These are phyloP conservation scores for Myriosclerotinia duriaeana DNA, from an alignment of 2,329 filamentous ascomycete species.

Conservation along the genomic window DNA sequence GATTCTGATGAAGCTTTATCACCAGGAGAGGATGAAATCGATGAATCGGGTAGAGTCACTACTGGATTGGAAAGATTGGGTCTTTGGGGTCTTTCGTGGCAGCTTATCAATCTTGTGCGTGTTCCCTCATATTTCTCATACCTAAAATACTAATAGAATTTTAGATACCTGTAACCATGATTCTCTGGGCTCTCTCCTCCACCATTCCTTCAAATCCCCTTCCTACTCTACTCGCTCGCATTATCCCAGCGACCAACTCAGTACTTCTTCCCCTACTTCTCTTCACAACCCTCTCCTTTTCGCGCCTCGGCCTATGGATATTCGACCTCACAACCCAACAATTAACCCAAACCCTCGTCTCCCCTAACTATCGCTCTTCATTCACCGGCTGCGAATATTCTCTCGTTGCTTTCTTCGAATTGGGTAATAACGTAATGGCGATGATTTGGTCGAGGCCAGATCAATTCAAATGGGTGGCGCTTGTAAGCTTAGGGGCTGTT, in stretches of 20 bases:
- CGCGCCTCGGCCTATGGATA: constrained; percentile 47
- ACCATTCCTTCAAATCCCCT: constrained; percentile 25
- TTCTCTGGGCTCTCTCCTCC: constrained; percentile 40
- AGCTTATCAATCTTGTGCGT: constrained; percentile 45
- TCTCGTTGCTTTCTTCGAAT: constrained; percentile 45
- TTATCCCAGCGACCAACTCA: constrained; percentile 37
- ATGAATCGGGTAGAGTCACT: constrained; percentile 33
- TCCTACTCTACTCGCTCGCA: constrained; percentile 27
- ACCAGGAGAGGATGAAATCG: constrained; percentile 10
- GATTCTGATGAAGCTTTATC: neutral
- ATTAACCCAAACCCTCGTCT: constrained; percentile 46
- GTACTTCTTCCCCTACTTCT: constrained; percentile 37
- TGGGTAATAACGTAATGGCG: constrained; percentile 43
- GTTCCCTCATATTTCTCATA: neutral
- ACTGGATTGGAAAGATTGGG: constrained; percentile 44
- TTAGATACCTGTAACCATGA: constrained; percentile 42
- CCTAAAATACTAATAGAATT: neutral
- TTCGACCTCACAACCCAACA: constrained; percentile 48
- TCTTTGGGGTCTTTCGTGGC: constrained; percentile 46
- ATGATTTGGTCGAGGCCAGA: constrained; percentile 43
- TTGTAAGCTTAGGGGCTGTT: constrained; percentile 42
- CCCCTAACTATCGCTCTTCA: constrained; percentile 41
- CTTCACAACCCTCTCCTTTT: constrained; percentile 46
- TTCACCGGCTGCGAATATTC: constrained; percentile 47
- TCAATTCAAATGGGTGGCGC: constrained; percentile 45